phyloP scores from a whole-genome alignment of 2,329 filamentous ascomycete species.

The Cadophora malorum region DNA sequence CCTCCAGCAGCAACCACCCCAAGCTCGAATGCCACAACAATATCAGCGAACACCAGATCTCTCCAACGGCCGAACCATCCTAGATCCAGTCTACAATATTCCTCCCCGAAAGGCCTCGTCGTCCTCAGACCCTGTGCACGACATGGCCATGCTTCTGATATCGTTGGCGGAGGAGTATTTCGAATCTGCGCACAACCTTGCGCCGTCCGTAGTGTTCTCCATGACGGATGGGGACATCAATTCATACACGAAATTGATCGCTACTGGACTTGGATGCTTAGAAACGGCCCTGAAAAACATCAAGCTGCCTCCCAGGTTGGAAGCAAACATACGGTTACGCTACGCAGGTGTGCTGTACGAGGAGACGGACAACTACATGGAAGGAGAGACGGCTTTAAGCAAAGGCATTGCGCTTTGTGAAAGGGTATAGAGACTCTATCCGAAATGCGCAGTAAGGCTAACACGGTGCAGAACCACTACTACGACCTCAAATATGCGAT shows the following conservation, averaged over 20 bases:
- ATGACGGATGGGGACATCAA: conserved; percentile 58
- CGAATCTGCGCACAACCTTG: conserved; percentile 65
- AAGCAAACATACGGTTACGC: conserved; percentile 72
- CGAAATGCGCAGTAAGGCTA: conserved; percentile 40
- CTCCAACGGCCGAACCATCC: conserved; percentile 22
- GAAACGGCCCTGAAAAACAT: conserved; percentile 70
- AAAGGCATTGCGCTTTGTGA: conserved; percentile 75
- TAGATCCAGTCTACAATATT: conserved; percentile 21
- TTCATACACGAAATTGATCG: conserved; percentile 75
- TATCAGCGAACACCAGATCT: conserved; percentile 28
- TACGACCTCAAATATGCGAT: conserved; percentile 78
- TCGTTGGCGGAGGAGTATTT: conserved; percentile 81
- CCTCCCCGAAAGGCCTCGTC: conserved; percentile 25
- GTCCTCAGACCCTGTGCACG: conserved; percentile 25
- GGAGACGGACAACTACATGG: conserved; percentile 77
- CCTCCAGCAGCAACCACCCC: conserved; percentile 35
- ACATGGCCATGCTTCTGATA: conserved; percentile 57
- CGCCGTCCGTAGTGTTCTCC: conserved; percentile 55
- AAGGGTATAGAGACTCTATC: conserved; percentile 53
- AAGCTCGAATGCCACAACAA: conserved; percentile 28
- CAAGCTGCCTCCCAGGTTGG: conserved; percentile 66
- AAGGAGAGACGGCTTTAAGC: conserved; percentile 73
- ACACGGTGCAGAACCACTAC: conserved; percentile 56
- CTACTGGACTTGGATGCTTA: conserved; percentile 75
- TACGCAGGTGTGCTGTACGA: conserved; percentile 74